A percentile compares a stretch with the other conserved stretches of the same genome.
Conservation (phyloP, 345 rosid species). For the Boechera divaricarpa region DNA sequence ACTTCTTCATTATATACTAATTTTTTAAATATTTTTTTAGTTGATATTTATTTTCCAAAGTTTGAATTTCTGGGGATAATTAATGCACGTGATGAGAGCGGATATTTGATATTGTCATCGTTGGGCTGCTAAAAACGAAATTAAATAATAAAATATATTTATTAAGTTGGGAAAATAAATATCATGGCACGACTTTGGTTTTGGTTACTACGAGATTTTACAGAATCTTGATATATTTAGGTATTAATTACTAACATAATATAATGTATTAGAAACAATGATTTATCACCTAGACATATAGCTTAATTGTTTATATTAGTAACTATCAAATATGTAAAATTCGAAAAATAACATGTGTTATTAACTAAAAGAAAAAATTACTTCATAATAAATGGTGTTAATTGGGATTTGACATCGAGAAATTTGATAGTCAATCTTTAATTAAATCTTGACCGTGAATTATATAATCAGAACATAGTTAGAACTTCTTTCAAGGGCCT, state of each 20-base stretch:
- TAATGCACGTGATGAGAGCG: slow-evolving; percentile 41
- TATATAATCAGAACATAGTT: not conserved
- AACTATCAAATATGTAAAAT: not conserved
- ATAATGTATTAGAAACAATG: not conserved
- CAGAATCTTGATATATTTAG: not conserved
- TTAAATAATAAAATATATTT: slow-evolving; percentile 5
- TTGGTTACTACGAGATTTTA: not conserved
- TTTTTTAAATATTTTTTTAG: not conserved
- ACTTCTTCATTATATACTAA: slow-evolving; percentile 25
- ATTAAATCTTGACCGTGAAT: not conserved
- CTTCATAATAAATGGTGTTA: not conserved
- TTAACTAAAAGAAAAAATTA: not conserved
- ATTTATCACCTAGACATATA: not conserved
- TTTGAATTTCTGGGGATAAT: not conserved
- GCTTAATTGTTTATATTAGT: not conserved
- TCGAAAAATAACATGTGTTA: not conserved
- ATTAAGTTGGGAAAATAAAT: not conserved
- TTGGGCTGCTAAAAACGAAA: slow-evolving; percentile 26
- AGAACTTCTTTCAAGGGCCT: not conserved
- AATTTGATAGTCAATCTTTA: not conserved
- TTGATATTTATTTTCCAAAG: not conserved
- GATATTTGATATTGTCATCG: slow-evolving; percentile 23
- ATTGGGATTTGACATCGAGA: slow-evolving; percentile 3
- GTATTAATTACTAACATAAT: not conserved
- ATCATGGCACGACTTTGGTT: slow-evolving; percentile 9